Conservation (phyloP, 2,329 filamentous ascomycete genomes). For the Nakataea oryzae region DNA sequence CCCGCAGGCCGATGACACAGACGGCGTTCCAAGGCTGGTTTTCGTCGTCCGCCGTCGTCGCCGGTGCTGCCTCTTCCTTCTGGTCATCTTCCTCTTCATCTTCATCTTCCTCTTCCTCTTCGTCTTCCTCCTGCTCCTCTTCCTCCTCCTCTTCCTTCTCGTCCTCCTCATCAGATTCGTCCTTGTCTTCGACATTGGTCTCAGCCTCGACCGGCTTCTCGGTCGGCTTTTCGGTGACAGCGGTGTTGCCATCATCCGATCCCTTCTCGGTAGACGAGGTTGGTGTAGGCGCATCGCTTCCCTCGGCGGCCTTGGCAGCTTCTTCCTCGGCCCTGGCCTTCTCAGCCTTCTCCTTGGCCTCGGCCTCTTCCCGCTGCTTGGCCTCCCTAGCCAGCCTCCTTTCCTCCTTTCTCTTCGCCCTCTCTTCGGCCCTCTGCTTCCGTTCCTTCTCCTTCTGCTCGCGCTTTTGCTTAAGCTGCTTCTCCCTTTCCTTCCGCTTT, state of each 20-base stretch:
- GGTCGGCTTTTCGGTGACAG: constrained; percentile 10
- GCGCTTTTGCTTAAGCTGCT: constrained; percentile 8
- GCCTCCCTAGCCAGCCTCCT: constrained; percentile 3
- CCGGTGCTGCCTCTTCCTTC: background rate
- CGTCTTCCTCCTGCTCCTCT: constrained; percentile 7
- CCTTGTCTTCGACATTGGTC: background rate
- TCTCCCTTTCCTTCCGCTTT: constrained; percentile 8
- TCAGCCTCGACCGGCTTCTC: constrained; percentile 4
- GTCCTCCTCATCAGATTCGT: constrained; percentile 7
- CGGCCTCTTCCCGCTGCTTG: constrained; percentile 12
- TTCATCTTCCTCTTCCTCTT: constrained; percentile 4
- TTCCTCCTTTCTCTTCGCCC: constrained; percentile 14
- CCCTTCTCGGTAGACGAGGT: constrained; percentile 7
- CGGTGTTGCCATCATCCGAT: constrained; percentile 10
- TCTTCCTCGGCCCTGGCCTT: constrained; percentile 14
- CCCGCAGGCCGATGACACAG: constrained; percentile 26
- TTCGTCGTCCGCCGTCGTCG: background rate
- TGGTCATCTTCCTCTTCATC: constrained; percentile 2
- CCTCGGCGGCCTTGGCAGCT: background rate
- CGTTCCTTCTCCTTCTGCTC: background rate
- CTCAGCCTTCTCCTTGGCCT: constrained; percentile 15
- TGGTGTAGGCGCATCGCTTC: background rate
- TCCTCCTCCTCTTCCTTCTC: constrained; percentile 11
- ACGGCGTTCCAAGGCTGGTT: constrained; percentile 7
- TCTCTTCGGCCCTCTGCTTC: constrained; percentile 11